Evolutionary conservation across 2,329 filamentous ascomycete genomes (phyloP).

Genomic region (Talaromyces piceae): DNA sequence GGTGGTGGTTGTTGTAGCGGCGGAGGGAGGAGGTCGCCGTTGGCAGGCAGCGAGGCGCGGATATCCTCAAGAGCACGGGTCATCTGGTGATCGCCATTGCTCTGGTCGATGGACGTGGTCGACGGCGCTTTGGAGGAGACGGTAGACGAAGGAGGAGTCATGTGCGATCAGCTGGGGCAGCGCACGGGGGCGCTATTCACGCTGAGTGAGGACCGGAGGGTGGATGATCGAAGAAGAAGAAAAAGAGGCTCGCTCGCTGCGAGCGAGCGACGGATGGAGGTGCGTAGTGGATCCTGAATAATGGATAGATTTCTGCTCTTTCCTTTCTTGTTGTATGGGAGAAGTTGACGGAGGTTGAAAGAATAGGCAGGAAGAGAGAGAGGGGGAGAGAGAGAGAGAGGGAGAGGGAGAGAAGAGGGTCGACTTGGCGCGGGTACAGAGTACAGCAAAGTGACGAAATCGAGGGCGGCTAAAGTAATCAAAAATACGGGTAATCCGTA

Average conservation of each 20-base stretch:
- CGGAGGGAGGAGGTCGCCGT: slow-evolving; percentile 27
- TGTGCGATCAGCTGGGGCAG: slow-evolving; percentile 13
- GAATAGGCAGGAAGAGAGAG: too few species aligned
- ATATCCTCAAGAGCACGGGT: slow-evolving; percentile 38
- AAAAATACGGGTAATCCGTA: background rate
- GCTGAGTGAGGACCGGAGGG: slow-evolving; percentile 3
- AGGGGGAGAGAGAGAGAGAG: too few species aligned
- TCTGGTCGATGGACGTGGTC: slow-evolving; percentile 31
- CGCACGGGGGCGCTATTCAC: slow-evolving; percentile 11
- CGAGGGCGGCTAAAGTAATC: background rate
- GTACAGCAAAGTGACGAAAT: background rate
- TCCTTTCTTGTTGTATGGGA: too few species aligned
- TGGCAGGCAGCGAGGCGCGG: slow-evolving; percentile 28
- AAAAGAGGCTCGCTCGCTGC: background rate
- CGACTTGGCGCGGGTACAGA: background rate
- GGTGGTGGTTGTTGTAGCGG: too few species aligned
- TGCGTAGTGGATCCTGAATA: background rate
- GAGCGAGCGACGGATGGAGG: background rate
- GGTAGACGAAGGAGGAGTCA: slow-evolving; percentile 28
- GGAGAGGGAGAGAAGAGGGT: background rate
- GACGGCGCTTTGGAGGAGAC: slow-evolving; percentile 39
- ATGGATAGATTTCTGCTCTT: too few species aligned
- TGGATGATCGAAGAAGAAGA: background rate
- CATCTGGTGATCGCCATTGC: slow-evolving; percentile 35
- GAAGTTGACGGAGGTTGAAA: too few species aligned